Conservation (phyloP, 495 filamentous ascomycete species). For the Cladorrhinum samala region DNA sequence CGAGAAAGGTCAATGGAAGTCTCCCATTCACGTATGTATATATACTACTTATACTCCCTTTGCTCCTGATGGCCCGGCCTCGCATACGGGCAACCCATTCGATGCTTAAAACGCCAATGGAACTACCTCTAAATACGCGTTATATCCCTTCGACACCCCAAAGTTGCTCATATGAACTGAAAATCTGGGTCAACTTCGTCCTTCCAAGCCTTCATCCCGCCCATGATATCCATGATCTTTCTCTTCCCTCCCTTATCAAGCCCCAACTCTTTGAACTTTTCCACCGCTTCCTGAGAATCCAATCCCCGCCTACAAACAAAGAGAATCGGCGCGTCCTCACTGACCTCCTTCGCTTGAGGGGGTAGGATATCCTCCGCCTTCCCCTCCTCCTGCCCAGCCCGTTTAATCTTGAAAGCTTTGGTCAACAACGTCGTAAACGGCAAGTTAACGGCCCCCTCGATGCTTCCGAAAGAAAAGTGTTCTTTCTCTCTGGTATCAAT, state of each 20-base stretch:
- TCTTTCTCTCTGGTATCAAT: conserved; percentile 79
- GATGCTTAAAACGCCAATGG: no score
- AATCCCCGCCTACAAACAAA: conserved; percentile 83
- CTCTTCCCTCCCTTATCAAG: conserved; percentile 50
- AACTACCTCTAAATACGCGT: no score
- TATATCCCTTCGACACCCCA: no score
- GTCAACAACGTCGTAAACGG: conserved; percentile 58
- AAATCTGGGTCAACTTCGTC: conserved; percentile 65
- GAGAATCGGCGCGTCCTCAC: conserved; percentile 48
- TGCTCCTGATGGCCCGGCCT: no score
- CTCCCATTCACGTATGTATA: no score
- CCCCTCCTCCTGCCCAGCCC: neutral
- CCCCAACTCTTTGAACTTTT: conserved; percentile 61
- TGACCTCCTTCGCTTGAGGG: neutral
- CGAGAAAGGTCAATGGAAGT: no score
- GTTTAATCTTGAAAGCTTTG: conserved; percentile 17
- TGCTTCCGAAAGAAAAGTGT: conserved; percentile 74
- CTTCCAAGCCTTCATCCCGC: conserved; percentile 82
- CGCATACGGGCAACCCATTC: no score
- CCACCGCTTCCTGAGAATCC: conserved; percentile 77
- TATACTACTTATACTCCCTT: no score
- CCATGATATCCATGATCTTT: conserved; percentile 69
- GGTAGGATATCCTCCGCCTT: neutral
- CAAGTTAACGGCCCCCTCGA: conserved; percentile 69
- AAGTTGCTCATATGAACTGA: conserved; percentile 53